Evolutionary conservation across 768 basidiomycete species (phyloP), one percentile per base, ranked within the genome.

Genomic region (Pulveroboletus sp.): DNA sequence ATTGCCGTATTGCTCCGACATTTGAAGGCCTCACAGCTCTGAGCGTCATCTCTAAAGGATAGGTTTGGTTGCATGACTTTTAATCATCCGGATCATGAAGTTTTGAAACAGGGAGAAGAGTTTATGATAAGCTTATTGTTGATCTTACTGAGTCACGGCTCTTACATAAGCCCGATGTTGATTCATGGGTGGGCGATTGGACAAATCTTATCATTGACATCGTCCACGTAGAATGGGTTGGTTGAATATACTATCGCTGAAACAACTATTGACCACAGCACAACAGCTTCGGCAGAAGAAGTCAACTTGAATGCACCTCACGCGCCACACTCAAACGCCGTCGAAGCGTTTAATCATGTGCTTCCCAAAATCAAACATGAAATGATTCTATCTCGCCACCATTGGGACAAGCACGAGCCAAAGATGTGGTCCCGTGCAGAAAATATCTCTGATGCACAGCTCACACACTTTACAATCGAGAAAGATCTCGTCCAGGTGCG

Each of bases 361-460:
- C 66, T 79, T 27, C 70, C 64, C 38, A 62, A 60, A 13, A 84
- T 91, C 72, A 87, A 84, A 69, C 38, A 66, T n/a, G 82, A 80
- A 61, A 82, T 90, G 57, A 37, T 81, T 49, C 79, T 75, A 49
- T 86, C 85, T 41, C 82, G 89, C 49, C 75, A 67, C 43, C 55
- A 85, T 51, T 89, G 88, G 89, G 74, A 87, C 69, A 72, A 75
- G 52, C 87, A 89, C 41, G 69, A 71, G 43, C 66, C 66, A 10
- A 42, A 55, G 45, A 80, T 90, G 87, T 90, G 85, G 84, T 71
- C 76, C 12, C 74, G 84, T 31, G 86, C 82, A 0, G 52, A 56
- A 38, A 69, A 64, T 13, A 59, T 87, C 25, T 71, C 75, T 31
- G 79, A 90, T 59, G 40, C 67, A 0, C 68, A 81, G 21, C 70